Evolutionary conservation across 148 eudicot species (phyloP), one percentile per base, ranked within the genome.

Genomic region (Arbutus unedo): DNA sequence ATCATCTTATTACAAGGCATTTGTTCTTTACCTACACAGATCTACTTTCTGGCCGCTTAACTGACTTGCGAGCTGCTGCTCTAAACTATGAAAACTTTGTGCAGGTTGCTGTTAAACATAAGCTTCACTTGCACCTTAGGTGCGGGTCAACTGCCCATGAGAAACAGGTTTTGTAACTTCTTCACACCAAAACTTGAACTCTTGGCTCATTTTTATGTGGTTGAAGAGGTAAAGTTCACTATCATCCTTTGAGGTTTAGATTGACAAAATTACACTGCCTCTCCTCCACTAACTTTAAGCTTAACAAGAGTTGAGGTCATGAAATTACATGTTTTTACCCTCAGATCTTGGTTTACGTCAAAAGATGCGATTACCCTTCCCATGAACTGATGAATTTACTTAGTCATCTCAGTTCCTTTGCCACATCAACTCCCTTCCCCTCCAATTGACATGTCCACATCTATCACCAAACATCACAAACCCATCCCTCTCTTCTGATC

Each of bases 61-160:
- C 99, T 44, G 99, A 96, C 84, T 86, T 96, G 88, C 95, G 99
- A 82, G 99, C 99, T 80, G 99, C 99, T 84, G 99, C 99, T 92
- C 98, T 96, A 6, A 96, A 96, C 85, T 94, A 96, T 87, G 99
- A 96, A 88, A 96, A 94, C 81, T 96, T 96, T 88, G 99, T 98
- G 54, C 94, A 98, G 74, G 94, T 96, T 72, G 97, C 96, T 16
- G 99, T 96, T 53, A 94, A 91, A 76, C 97, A 94, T 85, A 91
- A 89, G 72, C 97, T 96, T 87, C 99, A 96, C 85, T 44, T 90
- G 84, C 99, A 96, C 82, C 91, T 96, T 76, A 88, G 98, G 62
- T 98, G 94, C 85, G 99, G 98, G 67, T 96, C 99, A 47, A 92
- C 91, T 89, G 97, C 99, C 81, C 95, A 94, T 75, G 98, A 94